Conservation (phyloP, 345 rosid genomes). For the Abelmoschus esculentus region DNA sequence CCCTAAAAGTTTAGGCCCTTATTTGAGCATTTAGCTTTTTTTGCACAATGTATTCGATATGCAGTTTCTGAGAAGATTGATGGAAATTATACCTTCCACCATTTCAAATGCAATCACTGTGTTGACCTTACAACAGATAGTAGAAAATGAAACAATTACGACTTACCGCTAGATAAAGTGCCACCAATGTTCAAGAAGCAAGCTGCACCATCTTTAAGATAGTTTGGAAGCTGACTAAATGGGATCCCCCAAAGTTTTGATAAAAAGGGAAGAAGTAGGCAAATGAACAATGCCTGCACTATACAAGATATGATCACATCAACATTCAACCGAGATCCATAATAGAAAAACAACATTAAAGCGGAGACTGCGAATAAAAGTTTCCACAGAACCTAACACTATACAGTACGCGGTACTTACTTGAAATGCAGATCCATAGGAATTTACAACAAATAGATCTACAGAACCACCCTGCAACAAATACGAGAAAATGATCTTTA, state of each 20-base stretch:
- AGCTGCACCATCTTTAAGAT: slow-evolving; percentile 82
- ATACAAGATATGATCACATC: slow-evolving; percentile 16
- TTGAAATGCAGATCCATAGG: slow-evolving; percentile 86
- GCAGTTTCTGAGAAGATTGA: not conserved
- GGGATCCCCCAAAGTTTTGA: slow-evolving; percentile 97
- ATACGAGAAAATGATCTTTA: slow-evolving; percentile 16
- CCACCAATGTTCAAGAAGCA: slow-evolving; percentile 77
- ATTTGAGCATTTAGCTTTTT: no score
- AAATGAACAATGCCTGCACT: slow-evolving; percentile 65
- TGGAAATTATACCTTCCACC: not conserved
- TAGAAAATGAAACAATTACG: not conserved
- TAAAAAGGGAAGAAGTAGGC: slow-evolving; percentile 78
- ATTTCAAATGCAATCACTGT: not conserved
- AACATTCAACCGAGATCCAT: slow-evolving; percentile 10
- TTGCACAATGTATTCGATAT: not conserved
- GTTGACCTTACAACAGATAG: not conserved
- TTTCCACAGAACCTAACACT: not conserved
- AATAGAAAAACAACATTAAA: not conserved
- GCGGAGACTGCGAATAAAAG: not conserved
- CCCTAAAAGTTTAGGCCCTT: no score
- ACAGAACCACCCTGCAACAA: slow-evolving; percentile 71
- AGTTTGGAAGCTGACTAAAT: slow-evolving; percentile 71
- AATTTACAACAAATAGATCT: slow-evolving; percentile 85
- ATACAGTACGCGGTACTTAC: slow-evolving; percentile 30
- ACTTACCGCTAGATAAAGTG: slow-evolving; percentile 52